phyloP scores from a whole-genome alignment of 805 yeast species.

The Pichia phayaonensis region DNA sequence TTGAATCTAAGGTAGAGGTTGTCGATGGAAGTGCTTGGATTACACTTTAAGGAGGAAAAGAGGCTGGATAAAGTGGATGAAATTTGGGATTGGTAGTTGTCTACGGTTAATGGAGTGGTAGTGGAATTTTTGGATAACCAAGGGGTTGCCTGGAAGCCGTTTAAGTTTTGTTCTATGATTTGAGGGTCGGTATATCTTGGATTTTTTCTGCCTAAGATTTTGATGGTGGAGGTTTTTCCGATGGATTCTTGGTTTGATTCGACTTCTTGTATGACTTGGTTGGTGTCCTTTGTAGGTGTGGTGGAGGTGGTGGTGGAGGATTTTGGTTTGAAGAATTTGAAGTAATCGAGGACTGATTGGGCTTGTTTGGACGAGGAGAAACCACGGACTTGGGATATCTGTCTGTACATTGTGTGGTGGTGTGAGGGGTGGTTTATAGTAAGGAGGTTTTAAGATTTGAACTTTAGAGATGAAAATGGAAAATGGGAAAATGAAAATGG shows the following conservation, averaged over 20 bases:
- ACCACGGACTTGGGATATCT: conserved; percentile 2
- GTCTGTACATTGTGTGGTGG: not conserved
- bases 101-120: conserved; percentile 7
- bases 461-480: not conserved
- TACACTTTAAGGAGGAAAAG: conserved; percentile 2
- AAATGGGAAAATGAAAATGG: too few relatives aligned
- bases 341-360: conserved; percentile 26
- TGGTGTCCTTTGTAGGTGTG: conserved; percentile 18
- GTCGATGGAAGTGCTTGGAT: conserved; percentile 8
- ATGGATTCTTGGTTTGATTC: conserved; percentile 17
- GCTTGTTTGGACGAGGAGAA: conserved; percentile 14
- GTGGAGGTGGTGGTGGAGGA: not conserved
- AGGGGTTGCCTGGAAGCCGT: conserved; percentile 23
- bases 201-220: conserved; percentile 26
- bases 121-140: conserved; percentile 28
- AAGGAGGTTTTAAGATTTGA: not conserved
- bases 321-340: conserved; percentile 24
- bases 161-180: conserved; percentile 17
- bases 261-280: conserved; percentile 25
- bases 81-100: conserved; percentile 12
- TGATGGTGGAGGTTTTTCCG: conserved; percentile 14
- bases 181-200: conserved; percentile 20
- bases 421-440: too few relatives aligned
- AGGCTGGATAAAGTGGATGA: conserved; percentile 13
- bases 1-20: conserved; percentile 45